These are phyloP conservation scores for Mycena venus DNA, from an alignment of 768 basidiomycete genomes.

Conservation along the genomic window DNA sequence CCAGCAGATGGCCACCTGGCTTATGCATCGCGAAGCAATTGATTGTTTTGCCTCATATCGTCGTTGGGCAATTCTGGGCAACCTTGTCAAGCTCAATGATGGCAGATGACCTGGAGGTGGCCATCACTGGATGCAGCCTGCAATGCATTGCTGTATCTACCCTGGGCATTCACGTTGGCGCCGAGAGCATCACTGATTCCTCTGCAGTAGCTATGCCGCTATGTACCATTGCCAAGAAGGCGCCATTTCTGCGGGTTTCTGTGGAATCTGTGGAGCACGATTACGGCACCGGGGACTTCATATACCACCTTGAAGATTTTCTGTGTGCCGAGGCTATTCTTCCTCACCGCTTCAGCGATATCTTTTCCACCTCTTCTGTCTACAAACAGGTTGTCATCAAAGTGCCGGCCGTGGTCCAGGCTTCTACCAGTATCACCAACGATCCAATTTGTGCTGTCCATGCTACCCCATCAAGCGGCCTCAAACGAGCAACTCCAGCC, in stretches of 20 bases:
- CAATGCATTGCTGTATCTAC: no score
- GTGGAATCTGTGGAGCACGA: slow-evolving; percentile 19
- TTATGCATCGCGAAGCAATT: slow-evolving; percentile 44
- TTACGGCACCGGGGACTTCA: slow-evolving; percentile 27
- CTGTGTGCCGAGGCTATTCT: slow-evolving; percentile 13
- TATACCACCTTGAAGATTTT: slow-evolving; percentile 22
- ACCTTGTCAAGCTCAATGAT: slow-evolving; percentile 1
- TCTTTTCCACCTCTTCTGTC: not conserved
- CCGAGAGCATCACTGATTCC: not conserved
- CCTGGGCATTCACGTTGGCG: no score
- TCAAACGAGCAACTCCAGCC: slow-evolving; percentile 8
- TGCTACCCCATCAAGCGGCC: not conserved
- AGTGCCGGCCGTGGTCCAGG: not conserved
- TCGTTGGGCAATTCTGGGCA: slow-evolving; percentile 23
- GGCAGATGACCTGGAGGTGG: no score
- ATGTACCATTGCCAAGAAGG: slow-evolving; percentile 18
- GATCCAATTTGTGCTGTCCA: not conserved
- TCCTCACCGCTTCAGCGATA: not conserved
- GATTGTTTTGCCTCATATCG: slow-evolving; percentile 10
- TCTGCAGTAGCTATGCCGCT: not conserved
- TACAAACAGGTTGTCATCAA: slow-evolving; percentile 7
- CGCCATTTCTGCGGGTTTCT: slow-evolving; percentile 16
- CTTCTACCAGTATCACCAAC: not conserved
- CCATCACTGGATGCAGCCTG: no score
- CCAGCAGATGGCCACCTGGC: slow-evolving; percentile 52